phyloP scores from a whole-genome alignment of 768 basidiomycete genomes.

The Suillus tomentosus region DNA sequence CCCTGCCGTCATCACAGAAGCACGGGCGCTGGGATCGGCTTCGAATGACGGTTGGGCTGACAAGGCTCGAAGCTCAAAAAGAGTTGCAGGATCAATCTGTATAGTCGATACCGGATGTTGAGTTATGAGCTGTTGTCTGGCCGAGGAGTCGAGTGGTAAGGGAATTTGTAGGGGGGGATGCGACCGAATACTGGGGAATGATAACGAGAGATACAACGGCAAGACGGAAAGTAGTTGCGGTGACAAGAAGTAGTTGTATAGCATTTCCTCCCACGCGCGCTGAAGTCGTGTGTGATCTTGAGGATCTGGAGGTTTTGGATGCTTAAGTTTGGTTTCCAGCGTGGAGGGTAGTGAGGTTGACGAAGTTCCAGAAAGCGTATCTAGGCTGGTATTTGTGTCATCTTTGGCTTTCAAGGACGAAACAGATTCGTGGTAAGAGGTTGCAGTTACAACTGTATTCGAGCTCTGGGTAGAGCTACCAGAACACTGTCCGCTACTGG shows the following conservation, averaged over 20 bases:
- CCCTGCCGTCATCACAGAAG: slow-evolving; percentile 15
- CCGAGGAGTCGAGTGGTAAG: slow-evolving; percentile 54
- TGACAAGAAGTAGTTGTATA: slow-evolving; percentile 56
- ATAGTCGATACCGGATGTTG: slow-evolving; percentile 10
- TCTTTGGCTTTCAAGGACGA: slow-evolving; percentile 21
- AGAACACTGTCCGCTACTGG: slow-evolving; percentile 21
- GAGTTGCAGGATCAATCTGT: slow-evolving; percentile 30
- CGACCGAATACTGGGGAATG: slow-evolving; percentile 54
- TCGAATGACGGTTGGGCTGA: slow-evolving; percentile 26
- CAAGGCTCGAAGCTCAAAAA: slow-evolving; percentile 34
- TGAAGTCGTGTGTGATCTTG: slow-evolving; percentile 65
- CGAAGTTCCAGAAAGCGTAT: slow-evolving; percentile 20
- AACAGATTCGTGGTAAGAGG: slow-evolving; percentile 26
- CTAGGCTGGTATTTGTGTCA: slow-evolving; percentile 11
- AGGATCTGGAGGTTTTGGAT: slow-evolving; percentile 40
- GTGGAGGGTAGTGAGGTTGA: slow-evolving; percentile 24
- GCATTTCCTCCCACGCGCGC: slow-evolving; percentile 69
- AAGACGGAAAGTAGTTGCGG: slow-evolving; percentile 57
- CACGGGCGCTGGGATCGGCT: slow-evolving; percentile 20
- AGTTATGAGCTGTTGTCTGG: slow-evolving; percentile 19
- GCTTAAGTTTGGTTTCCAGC: slow-evolving; percentile 16
- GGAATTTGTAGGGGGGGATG: slow-evolving; percentile 51
- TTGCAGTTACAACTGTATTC: slow-evolving; percentile 26
- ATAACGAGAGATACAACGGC: slow-evolving; percentile 64
- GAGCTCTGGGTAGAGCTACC: slow-evolving; percentile 30